Percentiles rank a stretch among this genome's conserved stretches.
Evolutionary conservation across 495 filamentous ascomycete species (phyloP).

Genomic region (Saxispiralis lemnorum): DNA sequence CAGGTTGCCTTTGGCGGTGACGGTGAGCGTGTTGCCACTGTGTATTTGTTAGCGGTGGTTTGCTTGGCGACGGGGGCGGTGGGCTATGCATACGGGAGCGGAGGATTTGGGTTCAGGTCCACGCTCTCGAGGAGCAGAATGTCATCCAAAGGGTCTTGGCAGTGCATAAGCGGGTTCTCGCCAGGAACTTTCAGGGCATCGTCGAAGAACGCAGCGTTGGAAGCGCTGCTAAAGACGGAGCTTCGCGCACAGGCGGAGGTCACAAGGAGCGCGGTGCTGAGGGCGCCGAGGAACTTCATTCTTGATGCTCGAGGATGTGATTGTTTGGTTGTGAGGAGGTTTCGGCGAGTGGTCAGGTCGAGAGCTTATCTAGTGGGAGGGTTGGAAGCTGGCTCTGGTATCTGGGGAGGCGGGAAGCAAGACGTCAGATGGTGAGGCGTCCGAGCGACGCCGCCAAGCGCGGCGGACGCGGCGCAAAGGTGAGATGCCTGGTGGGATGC

Average conservation of each 20-base stretch:
- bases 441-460: background rate
- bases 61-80: background rate
- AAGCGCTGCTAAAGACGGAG: constrained; percentile 11
- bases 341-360: background rate
- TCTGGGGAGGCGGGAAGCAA: background rate
- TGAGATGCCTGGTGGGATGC: background rate
- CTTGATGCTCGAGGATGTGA: background rate
- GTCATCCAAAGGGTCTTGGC: constrained; percentile 40
- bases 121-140: constrained; percentile 62
- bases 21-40: constrained; percentile 64
- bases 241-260: constrained; percentile 15
- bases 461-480: background rate
- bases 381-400: background rate
- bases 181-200: constrained; percentile 40
- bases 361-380: background rate
- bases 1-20: constrained; percentile 59
- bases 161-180: constrained; percentile 60
- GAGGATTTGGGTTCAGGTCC: constrained; percentile 71
- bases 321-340: background rate
- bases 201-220: constrained; percentile 16
- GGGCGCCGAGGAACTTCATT: constrained; percentile 17
- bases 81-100: constrained; percentile 46
- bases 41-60: constrained; percentile 2
- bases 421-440: background rate
- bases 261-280: constrained; percentile 17